A percentile compares a stretch with the other conserved stretches of the same genome.
These are phyloP conservation scores for Tricholoma hemisulphureum DNA, from an alignment of 768 basidiomycete genomes.

Conservation along the genomic window DNA sequence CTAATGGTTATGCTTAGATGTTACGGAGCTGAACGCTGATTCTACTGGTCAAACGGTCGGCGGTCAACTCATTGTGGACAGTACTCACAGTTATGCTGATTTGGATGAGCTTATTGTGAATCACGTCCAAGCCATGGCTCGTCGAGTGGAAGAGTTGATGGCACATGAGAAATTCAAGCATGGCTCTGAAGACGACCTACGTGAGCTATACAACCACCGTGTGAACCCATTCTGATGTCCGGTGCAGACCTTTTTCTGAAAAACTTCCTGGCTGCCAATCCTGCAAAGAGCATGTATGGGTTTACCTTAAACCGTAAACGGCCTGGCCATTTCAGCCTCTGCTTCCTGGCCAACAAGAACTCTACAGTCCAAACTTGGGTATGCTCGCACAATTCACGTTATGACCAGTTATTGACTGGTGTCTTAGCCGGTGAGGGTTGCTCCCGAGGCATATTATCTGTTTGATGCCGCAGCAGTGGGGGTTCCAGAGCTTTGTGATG, in stretches of 20 bases:
- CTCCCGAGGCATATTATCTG: conserved; percentile 85
- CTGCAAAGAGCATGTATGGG: conserved; percentile 92
- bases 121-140: conserved; percentile 91
- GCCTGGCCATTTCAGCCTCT: conserved; percentile 91
- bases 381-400: conserved; percentile 22
- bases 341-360: conserved; percentile 91
- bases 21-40: conserved; percentile 77
- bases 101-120: conserved; percentile 96
- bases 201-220: conserved; percentile 48
- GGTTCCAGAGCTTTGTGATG: conserved; percentile 92
- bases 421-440: conserved; percentile 75
- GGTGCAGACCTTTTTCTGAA: conserved; percentile 76
- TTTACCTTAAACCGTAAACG: conserved; percentile 87
- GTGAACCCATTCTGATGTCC: conserved; percentile 3
- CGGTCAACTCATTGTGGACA: conserved; percentile 69
- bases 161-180: conserved; percentile 93
- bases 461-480: conserved; percentile 89
- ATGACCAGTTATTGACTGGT: conserved; percentile 6
- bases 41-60: conserved; percentile 64
- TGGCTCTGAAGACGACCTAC: conserved; percentile 83
- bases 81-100: conserved; percentile 83
- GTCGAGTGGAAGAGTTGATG: conserved; percentile 92
- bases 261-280: conserved; percentile 90
- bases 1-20: conserved; percentile 46
- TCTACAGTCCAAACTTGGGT: conserved; percentile 92